Base-by-base conservation (phyloP, 1,284 basidiomycete genomes). In the Wolfiporia cocos region DNA sequence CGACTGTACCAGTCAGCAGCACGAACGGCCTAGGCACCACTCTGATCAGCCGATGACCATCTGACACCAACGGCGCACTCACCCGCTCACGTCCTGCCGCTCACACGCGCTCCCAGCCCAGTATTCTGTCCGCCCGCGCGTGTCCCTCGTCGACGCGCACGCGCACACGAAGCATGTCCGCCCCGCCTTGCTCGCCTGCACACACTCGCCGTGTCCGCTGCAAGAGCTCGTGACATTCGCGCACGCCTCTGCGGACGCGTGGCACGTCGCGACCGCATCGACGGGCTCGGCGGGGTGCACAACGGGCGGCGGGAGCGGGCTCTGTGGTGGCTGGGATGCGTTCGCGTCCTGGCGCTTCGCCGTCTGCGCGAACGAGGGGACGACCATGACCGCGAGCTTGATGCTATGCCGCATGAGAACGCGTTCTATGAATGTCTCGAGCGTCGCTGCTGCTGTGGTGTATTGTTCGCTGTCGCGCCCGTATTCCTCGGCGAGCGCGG, bases 91-190 rank as follows among this genome's bases (percentile, higher is more conserved):
- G 55, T 91, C 88, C 62, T 77, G 76, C 51, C 80, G 73, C 66
- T 90, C 78, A 53, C 87, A 91, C 47, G 68, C 73, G 43, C 73
- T 70, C 4, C 87, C 88, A 0, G 74, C 86, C 86, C 86, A 91
- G 22, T 64, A 62, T 50, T 80, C 73, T 3, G 71, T 76, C 57
- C 76, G 72, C 6, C 78, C 71, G 39, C 72, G 59, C 34, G 52
- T 49, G 40, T 66, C 65, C 44, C 62, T 66, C 20, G 82, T 84
- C 9, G 66, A 63, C 2, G 65, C 59, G 54, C 88, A 91, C 7
- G 73, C 66, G 56, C 88, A 91, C 2, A 85, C 74, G 54, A 76
- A 90, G 59, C 87, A 91, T 4, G 75, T 77, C 44, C 71, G 70
- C 14, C 81, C 84, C 5, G 76, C 73, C 49, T 77, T 81, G 35